A percentile compares a stretch with the other conserved stretches of the same genome.
Conservation (phyloP, 495 filamentous ascomycete species). For the Cercophora scortea region DNA sequence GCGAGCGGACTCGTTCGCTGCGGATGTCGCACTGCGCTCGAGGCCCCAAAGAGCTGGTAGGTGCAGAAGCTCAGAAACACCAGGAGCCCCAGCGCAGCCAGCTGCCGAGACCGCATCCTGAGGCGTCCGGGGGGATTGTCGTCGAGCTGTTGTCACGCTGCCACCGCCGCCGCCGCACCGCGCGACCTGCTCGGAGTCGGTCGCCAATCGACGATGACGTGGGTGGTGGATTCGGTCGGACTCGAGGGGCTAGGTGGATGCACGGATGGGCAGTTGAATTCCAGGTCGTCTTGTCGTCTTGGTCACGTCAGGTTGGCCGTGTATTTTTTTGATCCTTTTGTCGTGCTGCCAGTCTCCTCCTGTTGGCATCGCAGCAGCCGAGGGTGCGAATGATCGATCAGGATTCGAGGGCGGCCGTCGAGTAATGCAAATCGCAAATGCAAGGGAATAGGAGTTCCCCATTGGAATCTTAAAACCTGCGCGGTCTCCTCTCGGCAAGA, state of each 20-base stretch:
- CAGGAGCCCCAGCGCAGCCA: conserved; percentile 23
- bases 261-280: no score
- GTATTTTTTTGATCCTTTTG: no score
- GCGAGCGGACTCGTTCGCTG: no score
- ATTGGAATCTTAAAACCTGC: no score
- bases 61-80: conserved; percentile 31
- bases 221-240: background rate
- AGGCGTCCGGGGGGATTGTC: background rate
- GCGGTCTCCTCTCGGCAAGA: no score
- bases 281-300: no score
- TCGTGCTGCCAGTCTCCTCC: background rate
- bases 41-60: conserved; percentile 19
- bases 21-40: background rate
- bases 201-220: background rate
- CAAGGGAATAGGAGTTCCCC: no score
- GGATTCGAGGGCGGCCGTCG: no score
- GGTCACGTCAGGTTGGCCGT: no score
- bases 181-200: background rate
- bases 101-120: conserved; percentile 36
- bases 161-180: background rate
- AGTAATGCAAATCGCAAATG: no score
- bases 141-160: background rate
- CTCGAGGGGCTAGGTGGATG: no score
- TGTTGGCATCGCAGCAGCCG: background rate
- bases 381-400: background rate